Base-by-base conservation (phyloP, 2,329 filamentous ascomycete genomes). In the Fusarium keratoplasticum region DNA sequence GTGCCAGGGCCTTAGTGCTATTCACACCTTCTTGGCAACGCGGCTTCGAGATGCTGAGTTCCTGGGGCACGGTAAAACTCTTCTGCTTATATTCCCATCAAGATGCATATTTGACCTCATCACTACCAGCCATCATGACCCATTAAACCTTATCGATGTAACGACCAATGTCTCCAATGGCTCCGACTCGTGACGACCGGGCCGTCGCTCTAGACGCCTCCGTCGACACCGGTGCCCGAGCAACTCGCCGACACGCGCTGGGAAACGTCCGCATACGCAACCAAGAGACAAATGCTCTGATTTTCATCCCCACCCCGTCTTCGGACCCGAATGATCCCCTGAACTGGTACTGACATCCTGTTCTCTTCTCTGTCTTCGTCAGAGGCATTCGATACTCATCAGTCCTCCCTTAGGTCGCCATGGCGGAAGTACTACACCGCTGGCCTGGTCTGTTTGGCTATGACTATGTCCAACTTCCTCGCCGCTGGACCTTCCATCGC, bases 401-500 rank as follows among this genome's bases (percentile, higher is more conserved):
- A 67, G 16, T 13, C 25, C 35, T 61, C 38, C 57, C 35, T 10
- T 36, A 86, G 84, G 86, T 80, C 83, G 29, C 81, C 83, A 80
- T 80, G 82, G 73, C 87, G 85, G 72, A 87, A 88, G 60, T 83
- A 84, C 69, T 89, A 88, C 76, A 86, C 86, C 40, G 87, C 87
- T 10, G 76, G 81, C 57, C 79, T 88, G 16, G 83, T 89, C 36
- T 89, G 86, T 76, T 69, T 86, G 5, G 87, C 88, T 61, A 89
- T 90, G 82, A 82, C 88, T 69, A 84, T 89, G 79, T 88, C 84
- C 80, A 90, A 89, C 78, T 89, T 89, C 71, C 80, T 90, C 6
- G 87, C 88, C 0, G 88, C 87, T n/a, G 88, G 86, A 0, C 88
- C 88, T 4, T 84, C 85, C 4, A 85, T 89, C 33, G 87, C 86